Evolutionary conservation across 2,329 filamentous ascomycete genomes (phyloP), one percentile per base, ranked within the genome.

Genomic region (Arthrinium puccinioides): DNA sequence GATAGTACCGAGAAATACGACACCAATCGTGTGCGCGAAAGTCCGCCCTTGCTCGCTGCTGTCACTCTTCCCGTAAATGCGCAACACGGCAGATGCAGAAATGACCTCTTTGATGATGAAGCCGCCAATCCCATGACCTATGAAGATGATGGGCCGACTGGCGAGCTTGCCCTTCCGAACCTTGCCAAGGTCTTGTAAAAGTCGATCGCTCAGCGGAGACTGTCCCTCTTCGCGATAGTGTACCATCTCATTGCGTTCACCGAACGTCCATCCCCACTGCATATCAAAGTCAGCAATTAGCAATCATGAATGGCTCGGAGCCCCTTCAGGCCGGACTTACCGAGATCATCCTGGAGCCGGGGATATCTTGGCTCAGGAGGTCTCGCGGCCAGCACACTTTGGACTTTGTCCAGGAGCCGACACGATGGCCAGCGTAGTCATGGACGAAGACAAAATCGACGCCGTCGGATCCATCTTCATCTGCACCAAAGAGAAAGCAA

Each of bases 321-420:
- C 14, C 18, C 11, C 15, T 19, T 11, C 18, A 14, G 14, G 13
- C 13, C 10, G 8, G 15, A 19, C 33, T 18, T n/a, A 37, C 34
- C 10, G 28, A 30, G 24, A 41, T 32, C n/a, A 37, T 37, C 13
- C 39, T 21, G 5, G 30, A 18, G 5, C 25, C 19, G 9, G 28
- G 28, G 14, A 41, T 23, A 5, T 41, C 39, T 21, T 30, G 21
- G 15, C 34, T 21, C 5, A 41, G 35, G 4, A 41, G 28, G 16
- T 41, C 39, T n/a, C 29, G 23, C 4, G 39, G 39, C 39, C 39
- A 41, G 25, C 39, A 41, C 18, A 41, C 30, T 16, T 21, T 35
- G 11, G 29, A 10, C 19, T 37, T 37, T 13, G 23, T 24, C 39
- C 39, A 41, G 7, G 39, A 32, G 10, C 23, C 13, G 14, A 32